A percentile compares a stretch with the other conserved stretches of the same genome.
These are phyloP conservation scores for Beauveria brongniartii DNA, from an alignment of 2,329 filamentous ascomycete species.

Conservation along the genomic window DNA sequence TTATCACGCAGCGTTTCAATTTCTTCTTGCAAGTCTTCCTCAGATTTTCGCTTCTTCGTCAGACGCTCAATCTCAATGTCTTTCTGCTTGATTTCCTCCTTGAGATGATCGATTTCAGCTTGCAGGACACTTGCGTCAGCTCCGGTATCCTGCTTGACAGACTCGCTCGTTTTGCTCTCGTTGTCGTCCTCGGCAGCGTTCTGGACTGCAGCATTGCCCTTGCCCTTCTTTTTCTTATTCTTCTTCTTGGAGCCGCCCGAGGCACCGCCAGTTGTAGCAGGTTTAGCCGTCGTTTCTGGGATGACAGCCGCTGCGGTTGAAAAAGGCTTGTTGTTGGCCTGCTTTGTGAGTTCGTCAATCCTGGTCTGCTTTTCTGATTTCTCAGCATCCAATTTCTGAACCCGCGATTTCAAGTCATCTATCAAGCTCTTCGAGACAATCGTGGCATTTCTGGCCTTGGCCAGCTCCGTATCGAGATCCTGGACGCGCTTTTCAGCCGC, in stretches of 20 bases:
- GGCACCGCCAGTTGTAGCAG: slow-evolving; percentile 17
- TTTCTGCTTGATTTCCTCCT: slow-evolving; percentile 52
- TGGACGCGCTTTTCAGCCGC: slow-evolving; percentile 25
- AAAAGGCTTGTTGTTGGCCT: slow-evolving; percentile 28
- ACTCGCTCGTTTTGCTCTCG: slow-evolving; percentile 31
- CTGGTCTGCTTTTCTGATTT: slow-evolving; percentile 24
- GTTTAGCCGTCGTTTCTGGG: background rate
- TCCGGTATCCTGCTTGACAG: slow-evolving; percentile 27
- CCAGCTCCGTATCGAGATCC: slow-evolving; percentile 34
- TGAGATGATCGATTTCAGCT: slow-evolving; percentile 41
- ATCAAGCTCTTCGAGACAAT: slow-evolving; percentile 33
- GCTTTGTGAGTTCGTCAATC: slow-evolving; percentile 34
- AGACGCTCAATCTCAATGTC: slow-evolving; percentile 66
- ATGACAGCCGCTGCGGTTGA: slow-evolving; percentile 18
- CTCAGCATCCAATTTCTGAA: slow-evolving; percentile 27
- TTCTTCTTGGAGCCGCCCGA: slow-evolving; percentile 41
- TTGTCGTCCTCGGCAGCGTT: slow-evolving; percentile 20
- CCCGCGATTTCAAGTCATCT: slow-evolving; percentile 29
- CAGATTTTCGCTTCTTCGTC: slow-evolving; percentile 60
- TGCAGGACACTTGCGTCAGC: slow-evolving; percentile 32
- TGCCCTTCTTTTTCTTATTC: slow-evolving; percentile 77
- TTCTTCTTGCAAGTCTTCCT: slow-evolving; percentile 75
- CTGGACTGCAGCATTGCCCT: slow-evolving; percentile 43
- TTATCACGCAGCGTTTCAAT: slow-evolving; percentile 78
- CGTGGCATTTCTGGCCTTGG: slow-evolving; percentile 31